Percentiles rank a stretch among this genome's conserved stretches.
Evolutionary conservation across 768 basidiomycete genomes (phyloP).

Genomic region (Leucocoprinus birnbaumii): DNA sequence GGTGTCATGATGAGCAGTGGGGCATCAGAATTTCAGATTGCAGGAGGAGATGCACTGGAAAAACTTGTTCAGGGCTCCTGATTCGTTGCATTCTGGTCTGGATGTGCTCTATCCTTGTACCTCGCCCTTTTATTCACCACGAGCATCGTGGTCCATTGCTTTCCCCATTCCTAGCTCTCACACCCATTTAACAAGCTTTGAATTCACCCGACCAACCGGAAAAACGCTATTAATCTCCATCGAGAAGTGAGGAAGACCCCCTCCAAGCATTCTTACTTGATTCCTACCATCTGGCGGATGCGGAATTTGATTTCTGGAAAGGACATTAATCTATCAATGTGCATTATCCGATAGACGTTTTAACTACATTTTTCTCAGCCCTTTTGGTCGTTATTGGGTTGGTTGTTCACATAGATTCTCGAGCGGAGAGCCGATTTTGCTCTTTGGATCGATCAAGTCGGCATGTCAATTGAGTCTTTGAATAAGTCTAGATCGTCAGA

Average conservation of each 20-base stretch:
- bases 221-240: constrained; percentile 3
- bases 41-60: constrained; percentile 59
- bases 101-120: neutral
- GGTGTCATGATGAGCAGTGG: constrained; percentile 72
- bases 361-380: constrained; percentile 1
- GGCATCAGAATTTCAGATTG: constrained; percentile 76
- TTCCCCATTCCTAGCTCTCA: neutral
- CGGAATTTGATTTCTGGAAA: constrained; percentile 2
- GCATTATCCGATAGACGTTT: neutral
- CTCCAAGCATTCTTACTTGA: neutral
- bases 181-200: constrained; percentile 2
- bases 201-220: constrained; percentile 4
- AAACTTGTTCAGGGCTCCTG: constrained; percentile 41
- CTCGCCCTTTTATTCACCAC: neutral
- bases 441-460: neutral
- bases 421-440: neutral
- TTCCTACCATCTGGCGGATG: neutral
- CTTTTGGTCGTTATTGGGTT: neutral
- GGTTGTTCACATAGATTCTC: neutral
- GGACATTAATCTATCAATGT: neutral
- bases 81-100: neutral
- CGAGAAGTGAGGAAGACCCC: neutral
- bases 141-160: neutral
- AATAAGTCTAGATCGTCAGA: neutral
- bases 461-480: neutral